Conservation (phyloP, 164 flowering plant genomes). For the Vitis vinifera region DNA sequence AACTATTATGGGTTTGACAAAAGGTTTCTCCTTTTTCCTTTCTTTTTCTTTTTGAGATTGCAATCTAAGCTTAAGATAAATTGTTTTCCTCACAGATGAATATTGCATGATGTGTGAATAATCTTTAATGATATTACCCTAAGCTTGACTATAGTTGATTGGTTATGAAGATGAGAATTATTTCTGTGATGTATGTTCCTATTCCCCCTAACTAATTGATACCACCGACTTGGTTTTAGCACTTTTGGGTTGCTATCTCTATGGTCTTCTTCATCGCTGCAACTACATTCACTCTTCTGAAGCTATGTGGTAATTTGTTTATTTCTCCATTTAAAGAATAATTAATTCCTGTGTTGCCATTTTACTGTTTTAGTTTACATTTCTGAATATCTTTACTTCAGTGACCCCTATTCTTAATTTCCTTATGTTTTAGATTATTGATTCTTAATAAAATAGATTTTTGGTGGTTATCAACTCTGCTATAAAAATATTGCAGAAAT, state of each 20-base stretch:
- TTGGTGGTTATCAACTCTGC: background rate
- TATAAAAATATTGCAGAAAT: no score
- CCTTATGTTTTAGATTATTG: background rate
- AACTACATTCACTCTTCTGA: constrained; percentile 43
- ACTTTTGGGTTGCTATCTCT: constrained; percentile 53
- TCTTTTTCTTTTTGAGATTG: no score
- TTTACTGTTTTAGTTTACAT: no score
- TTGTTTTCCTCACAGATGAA: no score
- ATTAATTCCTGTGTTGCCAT: background rate
- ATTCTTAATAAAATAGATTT: background rate
- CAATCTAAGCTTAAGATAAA: no score
- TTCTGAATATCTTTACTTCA: no score
- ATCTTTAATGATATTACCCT: no score
- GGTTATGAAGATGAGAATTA: background rate
- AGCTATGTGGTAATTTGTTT: constrained; percentile 35
- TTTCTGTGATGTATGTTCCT: background rate
- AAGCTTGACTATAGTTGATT: background rate
- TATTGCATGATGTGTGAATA: no score
- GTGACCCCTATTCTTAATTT: no score
- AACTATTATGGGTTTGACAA: no score
- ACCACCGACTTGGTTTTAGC: constrained; percentile 23
- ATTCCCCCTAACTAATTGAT: background rate
- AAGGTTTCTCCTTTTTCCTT: no score
- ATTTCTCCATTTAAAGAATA: background rate
- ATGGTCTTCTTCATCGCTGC: constrained; percentile 56